Evolutionary conservation across 768 basidiomycete species (phyloP).

Genomic region (Sistotremastrum suecicum): DNA sequence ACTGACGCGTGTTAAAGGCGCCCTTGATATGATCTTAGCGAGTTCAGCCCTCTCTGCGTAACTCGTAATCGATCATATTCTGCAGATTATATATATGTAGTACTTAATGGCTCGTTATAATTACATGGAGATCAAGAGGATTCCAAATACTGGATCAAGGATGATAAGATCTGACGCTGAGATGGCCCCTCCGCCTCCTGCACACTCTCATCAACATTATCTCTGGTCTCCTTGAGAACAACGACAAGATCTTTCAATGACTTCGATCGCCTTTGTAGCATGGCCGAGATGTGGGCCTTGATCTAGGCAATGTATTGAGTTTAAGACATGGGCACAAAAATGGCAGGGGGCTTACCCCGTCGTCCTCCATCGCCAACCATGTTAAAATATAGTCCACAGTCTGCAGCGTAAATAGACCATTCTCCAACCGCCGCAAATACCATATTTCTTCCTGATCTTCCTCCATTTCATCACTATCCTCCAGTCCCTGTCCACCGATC

Average conservation of each 20-base stretch:
- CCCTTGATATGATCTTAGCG: conserved; percentile 80
- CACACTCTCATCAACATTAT: conserved; percentile 50
- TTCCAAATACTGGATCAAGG: conserved; percentile 50
- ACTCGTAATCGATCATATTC: conserved; percentile 1
- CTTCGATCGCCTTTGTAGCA: conserved; percentile 62
- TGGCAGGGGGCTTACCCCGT: conserved; percentile 53
- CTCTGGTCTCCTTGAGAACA: conserved; percentile 56
- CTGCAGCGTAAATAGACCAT: conserved; percentile 79
- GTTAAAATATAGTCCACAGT: conserved; percentile 88
- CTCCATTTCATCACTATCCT: conserved; percentile 41
- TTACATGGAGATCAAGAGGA: conserved; percentile 16
- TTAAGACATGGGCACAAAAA: neutral
- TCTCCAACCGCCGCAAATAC: conserved; percentile 80
- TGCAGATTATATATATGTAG: conserved; percentile 1
- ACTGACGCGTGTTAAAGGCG: conserved; percentile 67
- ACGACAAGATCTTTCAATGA: conserved; percentile 56
- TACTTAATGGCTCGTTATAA: conserved; percentile 3
- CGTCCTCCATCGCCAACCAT: conserved; percentile 97
- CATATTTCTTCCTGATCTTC: conserved; percentile 57
- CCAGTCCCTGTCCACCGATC: conserved; percentile 26
- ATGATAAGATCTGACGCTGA: conserved; percentile 55
- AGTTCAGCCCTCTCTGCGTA: conserved; percentile 27
- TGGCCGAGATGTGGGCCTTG: conserved; percentile 55
- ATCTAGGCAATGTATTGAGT: conserved; percentile 35
- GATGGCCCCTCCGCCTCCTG: conserved; percentile 27